Percentiles rank a stretch among this genome's conserved stretches.
Evolutionary conservation across 106 monocot genomes (phyloP).

Genomic region (Dendrobium chrysotoxum): DNA sequence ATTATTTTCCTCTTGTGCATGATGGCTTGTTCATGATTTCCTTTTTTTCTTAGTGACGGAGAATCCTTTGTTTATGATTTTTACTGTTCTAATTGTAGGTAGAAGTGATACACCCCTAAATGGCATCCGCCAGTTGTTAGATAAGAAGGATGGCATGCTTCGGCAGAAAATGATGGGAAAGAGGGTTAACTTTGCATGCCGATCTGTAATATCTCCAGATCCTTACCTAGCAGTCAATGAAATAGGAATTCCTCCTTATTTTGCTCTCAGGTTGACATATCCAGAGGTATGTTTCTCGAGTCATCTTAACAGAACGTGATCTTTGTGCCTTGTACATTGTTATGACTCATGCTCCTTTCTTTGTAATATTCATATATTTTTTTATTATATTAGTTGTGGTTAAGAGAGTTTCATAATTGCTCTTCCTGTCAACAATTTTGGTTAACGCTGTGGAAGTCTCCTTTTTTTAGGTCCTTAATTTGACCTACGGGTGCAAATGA

Average conservation of each 20-base stretch:
- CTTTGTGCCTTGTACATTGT: neutral
- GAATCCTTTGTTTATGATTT: neutral
- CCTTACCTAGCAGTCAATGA: conserved; percentile 96
- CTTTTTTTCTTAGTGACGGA: neutral
- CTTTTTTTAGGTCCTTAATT: neutral
- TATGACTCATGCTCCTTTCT: neutral
- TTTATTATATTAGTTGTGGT: neutral
- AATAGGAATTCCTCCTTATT: conserved; percentile 95
- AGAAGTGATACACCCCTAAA: conserved; percentile 41
- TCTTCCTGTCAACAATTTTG: neutral
- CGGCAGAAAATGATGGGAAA: conserved; percentile 99
- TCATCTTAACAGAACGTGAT: neutral
- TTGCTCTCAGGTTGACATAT: conserved; percentile 86
- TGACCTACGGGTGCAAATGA: no score
- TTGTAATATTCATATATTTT: neutral
- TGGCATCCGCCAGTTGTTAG: conserved; percentile 80
- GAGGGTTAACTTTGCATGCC: conserved; percentile 94
- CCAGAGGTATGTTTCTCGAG: conserved; percentile 57
- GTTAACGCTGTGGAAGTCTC: neutral
- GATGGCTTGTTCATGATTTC: neutral
- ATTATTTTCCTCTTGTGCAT: neutral
- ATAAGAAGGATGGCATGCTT: conserved; percentile 79
- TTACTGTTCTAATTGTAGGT: conserved; percentile 19
- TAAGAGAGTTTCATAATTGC: neutral
- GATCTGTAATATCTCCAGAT: conserved; percentile 98